Evolutionary conservation across 1,284 basidiomycete genomes (phyloP).

Genomic region (Ganoderma resinaceum): DNA sequence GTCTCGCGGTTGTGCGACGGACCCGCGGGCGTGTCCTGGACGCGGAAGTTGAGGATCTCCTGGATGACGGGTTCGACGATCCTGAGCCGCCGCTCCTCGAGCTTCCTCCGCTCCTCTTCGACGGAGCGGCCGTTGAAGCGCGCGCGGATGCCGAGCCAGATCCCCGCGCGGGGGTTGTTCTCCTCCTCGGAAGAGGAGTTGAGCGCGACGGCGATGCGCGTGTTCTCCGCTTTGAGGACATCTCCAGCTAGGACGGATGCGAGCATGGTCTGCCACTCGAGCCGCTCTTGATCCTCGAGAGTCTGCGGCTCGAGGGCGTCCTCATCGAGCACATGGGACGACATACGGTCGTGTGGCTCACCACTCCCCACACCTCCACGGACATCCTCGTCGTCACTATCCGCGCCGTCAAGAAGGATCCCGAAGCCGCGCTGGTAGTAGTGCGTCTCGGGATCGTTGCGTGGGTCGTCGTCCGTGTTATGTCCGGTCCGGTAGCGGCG

Average conservation of each 20-base stretch:
- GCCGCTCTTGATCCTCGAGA: slow-evolving; percentile 78
- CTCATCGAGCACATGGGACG: slow-evolving; percentile 61
- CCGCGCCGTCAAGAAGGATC: slow-evolving; percentile 73
- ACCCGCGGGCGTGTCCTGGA: slow-evolving; percentile 48
- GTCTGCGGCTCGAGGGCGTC: slow-evolving; percentile 69
- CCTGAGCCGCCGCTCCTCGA: slow-evolving; percentile 85
- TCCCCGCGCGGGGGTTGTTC: slow-evolving; percentile 67
- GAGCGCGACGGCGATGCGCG: slow-evolving; percentile 81
- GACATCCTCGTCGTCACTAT: slow-evolving; percentile 78
- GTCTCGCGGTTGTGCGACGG: slow-evolving; percentile 51
- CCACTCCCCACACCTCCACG: slow-evolving; percentile 47
- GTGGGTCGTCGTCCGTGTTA: slow-evolving; percentile 65
- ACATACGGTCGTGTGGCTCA: slow-evolving; percentile 59
- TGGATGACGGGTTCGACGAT: slow-evolving; percentile 85
- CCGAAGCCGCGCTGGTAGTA: slow-evolving; percentile 78
- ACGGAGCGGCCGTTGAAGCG: slow-evolving; percentile 82
- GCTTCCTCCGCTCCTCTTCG: slow-evolving; percentile 81
- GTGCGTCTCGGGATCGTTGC: slow-evolving; percentile 77
- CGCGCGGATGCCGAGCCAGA: slow-evolving; percentile 94
- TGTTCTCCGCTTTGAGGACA: slow-evolving; percentile 92
- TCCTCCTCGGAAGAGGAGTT: slow-evolving; percentile 73
- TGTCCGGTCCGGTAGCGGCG: slow-evolving; percentile 71
- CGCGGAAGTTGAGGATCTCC: slow-evolving; percentile 82
- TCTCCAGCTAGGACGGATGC: slow-evolving; percentile 92
- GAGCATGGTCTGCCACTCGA: slow-evolving; percentile 96